Base-by-base conservation (phyloP, 2,329 filamentous ascomycete genomes). In the Tolypocladium guangdongense region DNA sequence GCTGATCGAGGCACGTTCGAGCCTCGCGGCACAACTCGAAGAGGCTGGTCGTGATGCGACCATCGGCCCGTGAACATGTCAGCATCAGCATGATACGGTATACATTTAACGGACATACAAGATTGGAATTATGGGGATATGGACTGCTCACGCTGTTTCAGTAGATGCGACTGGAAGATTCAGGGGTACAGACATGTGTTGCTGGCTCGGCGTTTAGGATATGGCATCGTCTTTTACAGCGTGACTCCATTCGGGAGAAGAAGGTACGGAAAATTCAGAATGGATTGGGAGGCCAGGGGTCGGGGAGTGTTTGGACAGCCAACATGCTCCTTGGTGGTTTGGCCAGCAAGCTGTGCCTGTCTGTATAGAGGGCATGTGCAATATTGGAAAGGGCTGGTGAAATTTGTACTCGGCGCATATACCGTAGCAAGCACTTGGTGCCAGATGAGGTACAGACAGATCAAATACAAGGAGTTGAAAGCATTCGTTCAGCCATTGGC, bases 1-100 rank as follows among this genome's bases (percentile, higher is more conserved):
- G 63, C 68, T 27, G 66, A 74, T 33, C 66, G 70, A 52, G 66
- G 64, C 47, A 64, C 64, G 18, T 76, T 70, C 53, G 74, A 76
- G 55, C 65, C 62, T 32, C 65, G 68, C 37, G 68, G 68, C 47
- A 65, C 64, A 48, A 64, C 62, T 18, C 64, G 66, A 55, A 62
- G 70, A 50, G 70, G 67, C n/a, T 73, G 71, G 71, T 68, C 56
- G 62, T 52, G 24, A 36, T n/a, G 14, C 35, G 41, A 27, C 7
- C 24, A 6, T 30, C 27, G 14, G 3, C 5, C 16, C 24, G n/a
- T 30, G 41, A n/a, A 16, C 1, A 18, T 12, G 4, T 7, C 24
- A 45, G 24, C 24, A 24, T 18, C 24, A 45, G 41, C 24, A 30
- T 45, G 16, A 30, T 24, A 30, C 7, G 41, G 16, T 27, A 30